Conservation (phyloP, 2,329 filamentous ascomycete genomes). For the Ilyonectria mors-panacis region DNA sequence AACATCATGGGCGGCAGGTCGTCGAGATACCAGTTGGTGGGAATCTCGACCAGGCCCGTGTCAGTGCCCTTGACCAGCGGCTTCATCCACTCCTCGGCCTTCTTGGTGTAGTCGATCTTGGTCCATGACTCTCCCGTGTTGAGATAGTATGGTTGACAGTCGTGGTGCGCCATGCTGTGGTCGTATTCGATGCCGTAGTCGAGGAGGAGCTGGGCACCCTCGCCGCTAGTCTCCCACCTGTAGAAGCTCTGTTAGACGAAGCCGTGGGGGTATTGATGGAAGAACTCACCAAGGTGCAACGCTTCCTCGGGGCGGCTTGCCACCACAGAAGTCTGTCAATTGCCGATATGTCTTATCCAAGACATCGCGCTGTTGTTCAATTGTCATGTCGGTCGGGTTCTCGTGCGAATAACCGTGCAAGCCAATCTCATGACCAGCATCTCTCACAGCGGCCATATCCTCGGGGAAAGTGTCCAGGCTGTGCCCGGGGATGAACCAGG, state of each 20-base stretch:
- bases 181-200: conserved; percentile 80
- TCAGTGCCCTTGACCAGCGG: conserved; percentile 70
- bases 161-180: conserved; percentile 75
- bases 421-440: conserved; percentile 65
- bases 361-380: conserved; percentile 84
- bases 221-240: conserved; percentile 78
- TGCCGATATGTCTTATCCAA: conserved; percentile 81
- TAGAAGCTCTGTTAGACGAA: not conserved
- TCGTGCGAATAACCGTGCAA: conserved; percentile 82
- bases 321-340: conserved; percentile 76
- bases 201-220: conserved; percentile 76
- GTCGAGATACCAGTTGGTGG: conserved; percentile 73
- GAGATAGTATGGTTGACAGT: conserved; percentile 76
- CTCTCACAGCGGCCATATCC: conserved; percentile 60
- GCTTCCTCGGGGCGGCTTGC: conserved; percentile 78
- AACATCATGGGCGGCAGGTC: conserved; percentile 81
- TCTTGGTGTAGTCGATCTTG: conserved; percentile 73
- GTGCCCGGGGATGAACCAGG: conserved; percentile 67
- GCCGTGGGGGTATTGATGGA: no score
- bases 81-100: conserved; percentile 55
- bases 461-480: conserved; percentile 65
- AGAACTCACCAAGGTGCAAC: conserved; percentile 75
- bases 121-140: conserved; percentile 77
- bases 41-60: conserved; percentile 77
- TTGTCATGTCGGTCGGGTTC: conserved; percentile 79